Conservation (phyloP, 768 basidiomycete species). For the Suillus luteus region DNA sequence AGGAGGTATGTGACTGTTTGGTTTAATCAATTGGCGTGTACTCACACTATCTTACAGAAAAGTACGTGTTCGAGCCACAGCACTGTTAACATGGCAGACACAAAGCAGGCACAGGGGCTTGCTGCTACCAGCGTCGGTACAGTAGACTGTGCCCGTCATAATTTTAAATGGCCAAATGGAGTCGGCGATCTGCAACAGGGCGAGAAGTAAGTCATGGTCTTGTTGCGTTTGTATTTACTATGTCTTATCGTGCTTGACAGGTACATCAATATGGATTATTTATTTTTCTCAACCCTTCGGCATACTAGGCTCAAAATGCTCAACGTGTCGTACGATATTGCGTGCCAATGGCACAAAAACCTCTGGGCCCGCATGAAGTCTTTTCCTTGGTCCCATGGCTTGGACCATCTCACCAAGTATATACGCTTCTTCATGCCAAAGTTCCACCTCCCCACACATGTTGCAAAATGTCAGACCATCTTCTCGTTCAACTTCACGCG, state of each 20-base stretch:
- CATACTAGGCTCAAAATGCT: no score
- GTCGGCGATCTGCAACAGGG: no score
- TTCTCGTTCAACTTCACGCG: conserved; percentile 28
- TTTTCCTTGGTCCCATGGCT: conserved; percentile 3
- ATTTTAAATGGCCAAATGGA: no score
- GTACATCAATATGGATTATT: conserved; percentile 16
- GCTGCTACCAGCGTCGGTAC: no score
- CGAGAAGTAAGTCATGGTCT: no score
- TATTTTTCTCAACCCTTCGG: conserved; percentile 12
- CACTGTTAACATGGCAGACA: not conserved
- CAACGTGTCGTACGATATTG: conserved; percentile 25
- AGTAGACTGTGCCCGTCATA: no score
- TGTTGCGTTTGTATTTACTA: no score
- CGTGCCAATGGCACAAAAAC: conserved; percentile 22
- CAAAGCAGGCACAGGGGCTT: no score
- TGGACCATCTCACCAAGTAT: not conserved
- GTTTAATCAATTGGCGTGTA: not conserved
- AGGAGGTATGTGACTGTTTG: not conserved
- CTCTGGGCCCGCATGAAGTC: conserved; percentile 17
- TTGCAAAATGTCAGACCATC: no score
- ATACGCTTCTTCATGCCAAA: conserved; percentile 31
- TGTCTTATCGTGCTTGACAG: not conserved
- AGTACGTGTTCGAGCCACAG: conserved; percentile 1
- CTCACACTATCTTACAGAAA: not conserved
- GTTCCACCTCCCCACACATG: conserved; percentile 35